phyloP scores from a whole-genome alignment of 345 rosid genomes.

The Salix exigua region DNA sequence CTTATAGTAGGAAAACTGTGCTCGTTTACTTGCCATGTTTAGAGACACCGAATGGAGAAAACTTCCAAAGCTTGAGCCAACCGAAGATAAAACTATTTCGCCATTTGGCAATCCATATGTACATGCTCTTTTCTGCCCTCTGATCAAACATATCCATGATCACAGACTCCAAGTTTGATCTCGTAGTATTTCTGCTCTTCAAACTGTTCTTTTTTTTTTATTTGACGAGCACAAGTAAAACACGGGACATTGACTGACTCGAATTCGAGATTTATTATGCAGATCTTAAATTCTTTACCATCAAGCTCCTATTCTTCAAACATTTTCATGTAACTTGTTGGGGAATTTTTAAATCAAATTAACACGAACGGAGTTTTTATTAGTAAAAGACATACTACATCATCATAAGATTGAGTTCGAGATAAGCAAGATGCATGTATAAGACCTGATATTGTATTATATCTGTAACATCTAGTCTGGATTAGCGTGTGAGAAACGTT shows the following conservation, averaged over 20 bases:
- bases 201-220: no score
- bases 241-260: no score
- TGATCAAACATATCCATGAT: background rate
- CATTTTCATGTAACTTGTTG: background rate
- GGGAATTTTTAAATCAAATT: background rate
- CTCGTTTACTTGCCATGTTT: background rate
- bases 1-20: background rate
- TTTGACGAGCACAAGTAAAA: no score
- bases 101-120: background rate
- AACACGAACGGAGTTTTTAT: background rate
- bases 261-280: rapidly evolving
- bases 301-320: no score
- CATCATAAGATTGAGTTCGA: background rate
- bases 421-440: background rate
- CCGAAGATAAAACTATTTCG: background rate
- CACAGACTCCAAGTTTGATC: background rate
- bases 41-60: slow-evolving; percentile 4
- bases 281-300: no score
- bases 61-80: slow-evolving; percentile 1
- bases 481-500: slow-evolving; percentile 8
- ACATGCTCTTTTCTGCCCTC: background rate
- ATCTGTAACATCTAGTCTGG: background rate
- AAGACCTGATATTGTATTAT: background rate
- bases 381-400: background rate
- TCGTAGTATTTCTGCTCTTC: background rate